Conservation (phyloP, 2,329 filamentous ascomycete genomes). For the Epicoccum nigrum region DNA sequence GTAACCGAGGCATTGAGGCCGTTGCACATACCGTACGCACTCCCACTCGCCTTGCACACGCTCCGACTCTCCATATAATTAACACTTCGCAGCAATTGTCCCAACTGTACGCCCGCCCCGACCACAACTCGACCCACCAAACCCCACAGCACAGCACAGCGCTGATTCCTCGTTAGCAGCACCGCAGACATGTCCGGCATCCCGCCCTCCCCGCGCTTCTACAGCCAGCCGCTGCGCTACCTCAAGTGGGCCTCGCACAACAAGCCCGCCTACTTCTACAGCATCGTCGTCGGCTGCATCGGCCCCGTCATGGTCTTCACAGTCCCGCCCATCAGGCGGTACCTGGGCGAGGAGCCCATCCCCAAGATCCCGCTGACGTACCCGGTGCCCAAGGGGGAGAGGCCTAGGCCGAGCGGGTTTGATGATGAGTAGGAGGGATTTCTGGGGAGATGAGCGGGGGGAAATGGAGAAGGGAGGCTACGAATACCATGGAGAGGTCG, state of each 20-base stretch:
- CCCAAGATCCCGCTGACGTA: constrained; percentile 82
- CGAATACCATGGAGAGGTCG: neutral
- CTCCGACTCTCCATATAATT: neutral
- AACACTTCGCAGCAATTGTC: constrained; percentile 1
- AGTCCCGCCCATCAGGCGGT: constrained; percentile 74
- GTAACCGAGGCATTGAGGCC: constrained; percentile 33
- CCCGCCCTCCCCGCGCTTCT: constrained; percentile 69
- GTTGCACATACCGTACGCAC: constrained; percentile 13
- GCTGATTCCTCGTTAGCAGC: constrained; percentile 8
- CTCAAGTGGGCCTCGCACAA: constrained; percentile 85
- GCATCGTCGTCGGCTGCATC: constrained; percentile 72
- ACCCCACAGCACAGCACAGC: too few relatives aligned
- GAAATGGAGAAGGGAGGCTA: neutral
- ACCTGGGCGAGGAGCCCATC: constrained; percentile 73
- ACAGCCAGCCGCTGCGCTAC: constrained; percentile 81
- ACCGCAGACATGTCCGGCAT: constrained; percentile 59
- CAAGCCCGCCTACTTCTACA: constrained; percentile 91
- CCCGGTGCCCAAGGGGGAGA: constrained; percentile 64
- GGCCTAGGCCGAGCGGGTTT: constrained; percentile 54
- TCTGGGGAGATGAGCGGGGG: neutral
- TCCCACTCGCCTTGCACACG: neutral
- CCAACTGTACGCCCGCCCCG: constrained; percentile 58
- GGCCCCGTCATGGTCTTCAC: constrained; percentile 74
- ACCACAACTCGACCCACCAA: constrained; percentile 34
- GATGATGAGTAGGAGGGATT: constrained; percentile 47